Percentiles rank a stretch among this genome's conserved stretches.
These are phyloP conservation scores for Kockovaella imperatae DNA, from an alignment of 768 basidiomycete genomes.

Conservation along the genomic window DNA sequence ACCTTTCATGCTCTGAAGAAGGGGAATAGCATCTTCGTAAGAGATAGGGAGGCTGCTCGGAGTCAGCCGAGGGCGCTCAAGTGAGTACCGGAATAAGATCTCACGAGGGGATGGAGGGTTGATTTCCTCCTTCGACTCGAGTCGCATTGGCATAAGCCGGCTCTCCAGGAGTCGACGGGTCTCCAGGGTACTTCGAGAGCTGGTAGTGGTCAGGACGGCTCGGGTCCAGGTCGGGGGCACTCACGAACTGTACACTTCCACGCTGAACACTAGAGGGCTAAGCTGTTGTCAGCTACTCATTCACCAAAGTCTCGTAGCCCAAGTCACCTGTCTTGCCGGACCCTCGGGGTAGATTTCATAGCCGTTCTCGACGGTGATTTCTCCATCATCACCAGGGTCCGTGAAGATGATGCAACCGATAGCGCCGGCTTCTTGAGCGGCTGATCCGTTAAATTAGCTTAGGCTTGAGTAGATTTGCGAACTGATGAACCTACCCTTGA, in stretches of 20 bases:
- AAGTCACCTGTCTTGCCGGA: slow-evolving; percentile 62
- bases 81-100: slow-evolving; percentile 45
- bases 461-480: not conserved
- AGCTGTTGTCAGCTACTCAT: not conserved
- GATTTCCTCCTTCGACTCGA: slow-evolving; percentile 49
- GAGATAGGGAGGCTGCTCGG: slow-evolving; percentile 83
- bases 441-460: slow-evolving; percentile 16
- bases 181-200: slow-evolving; percentile 42
- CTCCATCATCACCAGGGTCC: slow-evolving; percentile 79
- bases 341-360: slow-evolving; percentile 71
- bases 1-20: slow-evolving; percentile 54
- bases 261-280: slow-evolving; percentile 8
- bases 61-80: slow-evolving; percentile 37
- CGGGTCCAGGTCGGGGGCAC: not conserved
- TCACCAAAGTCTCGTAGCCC: slow-evolving; percentile 50
- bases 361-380: slow-evolving; percentile 65
- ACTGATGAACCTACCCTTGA: slow-evolving; percentile 33
- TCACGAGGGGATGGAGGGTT: slow-evolving; percentile 40
- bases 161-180: slow-evolving; percentile 75
- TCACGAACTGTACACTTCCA: slow-evolving; percentile 59
- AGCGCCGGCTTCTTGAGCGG: slow-evolving; percentile 75
- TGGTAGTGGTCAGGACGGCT: not conserved
- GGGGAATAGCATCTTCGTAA: slow-evolving; percentile 67
- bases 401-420: slow-evolving; percentile 65
- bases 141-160: slow-evolving; percentile 79